Evolutionary conservation across 2,329 filamentous ascomycete genomes (phyloP).

Genomic region (Epichloe sp.): DNA sequence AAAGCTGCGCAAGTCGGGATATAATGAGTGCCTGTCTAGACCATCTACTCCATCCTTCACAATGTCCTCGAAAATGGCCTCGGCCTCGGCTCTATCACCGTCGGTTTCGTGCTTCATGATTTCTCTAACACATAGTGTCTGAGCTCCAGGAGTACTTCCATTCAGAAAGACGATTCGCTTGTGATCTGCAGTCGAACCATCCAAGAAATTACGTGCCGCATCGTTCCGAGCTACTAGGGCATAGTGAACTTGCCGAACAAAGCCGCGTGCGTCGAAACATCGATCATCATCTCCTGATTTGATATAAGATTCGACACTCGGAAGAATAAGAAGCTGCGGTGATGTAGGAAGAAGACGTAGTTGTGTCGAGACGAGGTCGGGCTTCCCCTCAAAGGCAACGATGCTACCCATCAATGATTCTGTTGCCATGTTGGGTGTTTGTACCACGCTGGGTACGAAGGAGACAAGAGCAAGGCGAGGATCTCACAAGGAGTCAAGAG

Average conservation of each 20-base stretch:
- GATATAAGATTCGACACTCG: conserved; percentile 16
- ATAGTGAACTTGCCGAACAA: conserved; percentile 37
- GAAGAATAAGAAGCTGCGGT: conserved; percentile 43
- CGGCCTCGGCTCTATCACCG: conserved; percentile 36
- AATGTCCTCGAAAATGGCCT: conserved; percentile 36
- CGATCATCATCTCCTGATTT: background rate
- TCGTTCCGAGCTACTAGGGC: conserved; percentile 34
- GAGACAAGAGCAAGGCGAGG: background rate
- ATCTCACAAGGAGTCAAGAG: background rate
- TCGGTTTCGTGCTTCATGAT: conserved; percentile 40
- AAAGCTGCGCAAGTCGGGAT: conserved; percentile 8
- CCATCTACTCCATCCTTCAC: conserved; percentile 35
- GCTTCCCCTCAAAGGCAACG: conserved; percentile 46
- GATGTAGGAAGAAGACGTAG: conserved; percentile 46
- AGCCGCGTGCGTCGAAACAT: conserved; percentile 18
- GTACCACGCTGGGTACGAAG: background rate
- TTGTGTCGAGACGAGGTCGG: conserved; percentile 43
- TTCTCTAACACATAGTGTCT: conserved; percentile 37
- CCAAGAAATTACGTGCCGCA: conserved; percentile 38
- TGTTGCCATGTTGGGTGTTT: conserved; percentile 8
- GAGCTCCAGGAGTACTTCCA: conserved; percentile 43
- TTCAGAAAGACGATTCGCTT: conserved; percentile 48
- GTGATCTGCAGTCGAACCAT: conserved; percentile 28
- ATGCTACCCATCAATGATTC: conserved; percentile 30
- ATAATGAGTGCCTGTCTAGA: conserved; percentile 14